phyloP scores from a whole-genome alignment of 2,329 filamentous ascomycete species.

The Corynespora cassiicola region DNA sequence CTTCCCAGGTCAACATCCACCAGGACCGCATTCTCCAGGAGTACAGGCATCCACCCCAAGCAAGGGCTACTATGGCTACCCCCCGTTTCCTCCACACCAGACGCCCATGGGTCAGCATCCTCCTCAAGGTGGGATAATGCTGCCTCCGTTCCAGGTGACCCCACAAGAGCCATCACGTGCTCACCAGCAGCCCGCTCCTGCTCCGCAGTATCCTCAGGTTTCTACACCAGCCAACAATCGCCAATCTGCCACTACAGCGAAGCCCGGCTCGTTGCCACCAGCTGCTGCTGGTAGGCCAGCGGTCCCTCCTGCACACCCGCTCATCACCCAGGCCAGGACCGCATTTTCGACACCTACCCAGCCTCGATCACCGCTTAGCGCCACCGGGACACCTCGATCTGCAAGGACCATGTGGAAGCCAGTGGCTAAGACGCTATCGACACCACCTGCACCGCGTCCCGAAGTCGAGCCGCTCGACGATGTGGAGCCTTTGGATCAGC shows the following conservation, averaged over 20 bases:
- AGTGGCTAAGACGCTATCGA: slow-evolving; percentile 15
- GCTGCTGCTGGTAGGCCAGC: slow-evolving; percentile 18
- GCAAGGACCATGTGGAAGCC: slow-evolving; percentile 39
- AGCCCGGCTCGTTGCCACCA: slow-evolving; percentile 19
- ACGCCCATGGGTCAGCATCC: slow-evolving; percentile 43
- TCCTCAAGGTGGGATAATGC: slow-evolving; percentile 53
- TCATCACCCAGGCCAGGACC: slow-evolving; percentile 29
- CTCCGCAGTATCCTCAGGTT: slow-evolving; percentile 31
- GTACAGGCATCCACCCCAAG: slow-evolving; percentile 37
- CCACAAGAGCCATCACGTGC: slow-evolving; percentile 50
- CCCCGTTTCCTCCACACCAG: slow-evolving; percentile 40
- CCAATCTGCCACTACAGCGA: slow-evolving; percentile 9
- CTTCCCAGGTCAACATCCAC: slow-evolving; percentile 28
- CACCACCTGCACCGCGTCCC: slow-evolving; percentile 28
- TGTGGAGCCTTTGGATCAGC: slow-evolving; percentile 17
- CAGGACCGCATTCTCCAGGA: slow-evolving; percentile 39
- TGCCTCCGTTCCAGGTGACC: slow-evolving; percentile 56
- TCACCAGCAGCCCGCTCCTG: slow-evolving; percentile 37
- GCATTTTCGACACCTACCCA: slow-evolving; percentile 34
- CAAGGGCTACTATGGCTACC: slow-evolving; percentile 40
- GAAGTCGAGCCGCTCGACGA: slow-evolving; percentile 37
- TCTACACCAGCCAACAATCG: slow-evolving; percentile 35
- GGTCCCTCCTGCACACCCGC: slow-evolving; percentile 27
- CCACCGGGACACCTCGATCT: slow-evolving; percentile 33
- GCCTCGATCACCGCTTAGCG: slow-evolving; percentile 31